Evolutionary conservation across 768 basidiomycete genomes (phyloP), one percentile per base, ranked within the genome.

Genomic region (Termitomyces sp.): DNA sequence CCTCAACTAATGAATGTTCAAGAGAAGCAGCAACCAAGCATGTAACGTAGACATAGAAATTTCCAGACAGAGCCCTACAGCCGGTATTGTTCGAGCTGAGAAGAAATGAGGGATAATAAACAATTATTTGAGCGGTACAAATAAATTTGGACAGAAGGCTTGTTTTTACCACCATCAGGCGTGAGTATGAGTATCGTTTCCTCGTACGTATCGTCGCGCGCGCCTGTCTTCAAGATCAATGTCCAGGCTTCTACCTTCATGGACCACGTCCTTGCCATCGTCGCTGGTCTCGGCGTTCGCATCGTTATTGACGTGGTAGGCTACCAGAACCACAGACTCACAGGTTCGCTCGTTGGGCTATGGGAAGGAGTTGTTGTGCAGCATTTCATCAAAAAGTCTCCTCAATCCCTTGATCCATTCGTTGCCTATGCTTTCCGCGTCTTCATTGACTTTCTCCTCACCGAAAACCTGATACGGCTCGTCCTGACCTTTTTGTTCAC

Each of bases 251-350:
- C 65, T 62, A 69, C 72, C 34, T 33, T 76, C 67, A 89, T 91
- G 87, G 89, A 91, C 68, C 84, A 81, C 70, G 63, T 91, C 45
- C 74, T 83, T 69, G 84, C 89, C 68, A 88, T 91, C 65, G 81
- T 75, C 58, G 74, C 83, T 51, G 89, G 89, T 42, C 82, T 91
- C 59, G 78, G 73, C 33, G 72, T 91, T 53, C 88, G 89, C 55
- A 71, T 84, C 58, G 75, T 89, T 58, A 73, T 91, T 60, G 82
- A 83, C 70, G 55, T 74, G 30, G 79, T 81, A 54, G 77, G 76
- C 58, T 72, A 77, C 59, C 71, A 81, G 58, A 79, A 81, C 68
- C 70, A 78, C 68, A 80, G 76, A 58, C 68, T 82, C 56, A 81
- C 78, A n/a, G 83, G 85, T 18, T 84, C 85, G 15, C 78, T 91